These are phyloP conservation scores for Periglandula ipomoeae DNA, from an alignment of 2,329 filamentous ascomycete genomes.

Conservation along the genomic window DNA sequence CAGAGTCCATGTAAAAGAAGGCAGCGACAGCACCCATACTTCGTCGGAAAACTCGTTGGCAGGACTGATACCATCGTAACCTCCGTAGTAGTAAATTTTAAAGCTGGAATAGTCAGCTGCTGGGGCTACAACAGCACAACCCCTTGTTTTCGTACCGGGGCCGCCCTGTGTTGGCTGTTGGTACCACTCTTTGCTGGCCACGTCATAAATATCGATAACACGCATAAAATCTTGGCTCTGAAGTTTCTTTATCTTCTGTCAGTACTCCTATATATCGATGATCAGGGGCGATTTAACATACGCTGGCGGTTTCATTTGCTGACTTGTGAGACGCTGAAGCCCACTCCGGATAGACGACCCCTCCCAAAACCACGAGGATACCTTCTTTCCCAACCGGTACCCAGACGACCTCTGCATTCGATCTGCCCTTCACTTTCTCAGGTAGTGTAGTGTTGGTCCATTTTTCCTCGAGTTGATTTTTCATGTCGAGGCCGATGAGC, in stretches of 20 bases:
- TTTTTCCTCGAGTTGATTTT: conserved; percentile 33
- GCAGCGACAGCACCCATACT: conserved; percentile 73
- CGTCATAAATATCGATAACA: conserved; percentile 68
- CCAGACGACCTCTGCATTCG: conserved; percentile 60
- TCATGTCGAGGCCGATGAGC: conserved; percentile 54
- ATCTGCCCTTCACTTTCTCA: conserved; percentile 39
- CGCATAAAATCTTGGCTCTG: conserved; percentile 64
- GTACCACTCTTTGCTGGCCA: conserved; percentile 58
- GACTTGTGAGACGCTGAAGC: conserved; percentile 16
- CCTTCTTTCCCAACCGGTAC: conserved; percentile 70
- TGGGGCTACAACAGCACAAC: conserved; percentile 66
- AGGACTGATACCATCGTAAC: conserved; percentile 48
- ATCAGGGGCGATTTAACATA: conserved; percentile 14
- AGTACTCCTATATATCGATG: conserved; percentile 1
- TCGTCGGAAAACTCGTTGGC: conserved; percentile 44
- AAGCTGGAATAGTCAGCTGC: conserved; percentile 64
- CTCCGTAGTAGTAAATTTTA: conserved; percentile 80
- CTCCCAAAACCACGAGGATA: conserved; percentile 68
- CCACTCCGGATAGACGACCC: conserved; percentile 55
- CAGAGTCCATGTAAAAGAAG: conserved; percentile 70
- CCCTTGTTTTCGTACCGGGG: conserved; percentile 50
- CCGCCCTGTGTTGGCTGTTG: conserved; percentile 55
- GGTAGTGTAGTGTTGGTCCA: conserved; percentile 53
- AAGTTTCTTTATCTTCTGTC: conserved; percentile 33
- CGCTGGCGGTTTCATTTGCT: conserved; percentile 21